Percentiles rank a stretch among this genome's conserved stretches.
phyloP scores from a whole-genome alignment of 768 basidiomycete genomes.

The Auricularia cornea region DNA sequence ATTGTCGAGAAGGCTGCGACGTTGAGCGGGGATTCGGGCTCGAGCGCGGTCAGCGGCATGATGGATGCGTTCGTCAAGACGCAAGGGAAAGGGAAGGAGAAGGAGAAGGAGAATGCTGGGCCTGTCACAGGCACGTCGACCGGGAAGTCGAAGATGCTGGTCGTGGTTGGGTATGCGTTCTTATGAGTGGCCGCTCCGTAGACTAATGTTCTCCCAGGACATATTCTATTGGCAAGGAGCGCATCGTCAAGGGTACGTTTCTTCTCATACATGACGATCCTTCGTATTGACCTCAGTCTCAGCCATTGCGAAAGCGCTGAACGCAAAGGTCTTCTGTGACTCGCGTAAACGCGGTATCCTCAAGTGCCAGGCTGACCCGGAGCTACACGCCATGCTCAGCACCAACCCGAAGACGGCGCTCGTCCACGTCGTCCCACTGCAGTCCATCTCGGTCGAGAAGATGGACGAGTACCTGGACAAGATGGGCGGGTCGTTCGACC shows the following conservation, averaged over 20 bases:
- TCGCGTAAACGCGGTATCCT: constrained; percentile 73
- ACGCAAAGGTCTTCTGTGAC: constrained; percentile 85
- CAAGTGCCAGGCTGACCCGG: constrained; percentile 75
- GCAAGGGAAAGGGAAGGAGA: constrained; percentile 13
- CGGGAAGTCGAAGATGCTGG: constrained; percentile 29
- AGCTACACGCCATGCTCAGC: constrained; percentile 71
- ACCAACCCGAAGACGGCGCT: constrained; percentile 63
- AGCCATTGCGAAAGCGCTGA: constrained; percentile 81
- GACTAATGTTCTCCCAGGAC: constrained; percentile 42
- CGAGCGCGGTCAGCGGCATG: not conserved
- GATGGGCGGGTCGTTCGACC: constrained; percentile 62
- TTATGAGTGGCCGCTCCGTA: too few relatives aligned
- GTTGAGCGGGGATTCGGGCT: constrained; percentile 3
- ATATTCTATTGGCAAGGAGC: constrained; percentile 96
- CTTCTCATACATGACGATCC: not conserved
- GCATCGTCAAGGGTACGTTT: constrained; percentile 80
- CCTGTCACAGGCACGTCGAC: constrained; percentile 13
- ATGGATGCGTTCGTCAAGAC: constrained; percentile 39
- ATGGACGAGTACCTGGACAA: constrained; percentile 69
- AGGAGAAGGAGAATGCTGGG: constrained; percentile 12
- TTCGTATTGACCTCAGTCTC: not conserved
- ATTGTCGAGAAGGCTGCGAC: constrained; percentile 36
- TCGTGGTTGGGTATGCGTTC: constrained; percentile 61
- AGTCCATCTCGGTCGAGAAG: constrained; percentile 62
- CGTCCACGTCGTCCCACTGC: constrained; percentile 81